Conservation (phyloP, 768 basidiomycete species). For the Psilocybe cubensis region DNA sequence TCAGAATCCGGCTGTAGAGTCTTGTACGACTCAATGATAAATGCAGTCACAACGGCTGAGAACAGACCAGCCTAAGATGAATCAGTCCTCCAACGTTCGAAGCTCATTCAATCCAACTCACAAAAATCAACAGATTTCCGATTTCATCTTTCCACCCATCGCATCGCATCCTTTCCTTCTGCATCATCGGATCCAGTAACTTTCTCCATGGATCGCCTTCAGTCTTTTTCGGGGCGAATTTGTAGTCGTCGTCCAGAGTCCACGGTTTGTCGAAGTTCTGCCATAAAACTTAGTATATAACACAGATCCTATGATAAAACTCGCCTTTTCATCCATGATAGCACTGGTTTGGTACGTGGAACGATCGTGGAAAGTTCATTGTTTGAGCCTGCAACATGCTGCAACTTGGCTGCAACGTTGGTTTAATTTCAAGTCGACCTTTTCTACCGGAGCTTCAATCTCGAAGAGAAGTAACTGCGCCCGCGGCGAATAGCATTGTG, state of each 20-base stretch:
- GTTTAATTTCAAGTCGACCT: background rate
- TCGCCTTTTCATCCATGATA: background rate
- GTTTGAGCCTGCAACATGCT: background rate
- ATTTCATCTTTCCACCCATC: slow-evolving; percentile 6
- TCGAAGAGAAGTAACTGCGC: no score
- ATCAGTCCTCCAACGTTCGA: background rate
- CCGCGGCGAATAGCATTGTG: no score
- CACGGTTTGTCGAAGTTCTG: background rate
- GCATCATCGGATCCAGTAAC: background rate
- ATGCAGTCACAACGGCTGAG: background rate
- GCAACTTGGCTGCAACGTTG: background rate
- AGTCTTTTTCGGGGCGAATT: background rate
- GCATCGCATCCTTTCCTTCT: background rate
- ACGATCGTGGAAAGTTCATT: background rate
- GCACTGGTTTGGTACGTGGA: background rate
- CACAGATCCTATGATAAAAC: background rate
- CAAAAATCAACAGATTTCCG: slow-evolving; percentile 2
- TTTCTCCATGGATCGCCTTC: slow-evolving; percentile 1
- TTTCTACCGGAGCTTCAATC: background rate
- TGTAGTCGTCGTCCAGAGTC: background rate
- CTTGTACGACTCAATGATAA: background rate
- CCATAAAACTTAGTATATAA: background rate
- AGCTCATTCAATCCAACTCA: background rate
- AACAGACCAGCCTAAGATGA: background rate
- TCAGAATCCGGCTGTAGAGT: background rate